A percentile compares a stretch with the other conserved stretches of the same genome.
phyloP scores from a whole-genome alignment of 306 rosid species.

The Lagenaria siceraria region DNA sequence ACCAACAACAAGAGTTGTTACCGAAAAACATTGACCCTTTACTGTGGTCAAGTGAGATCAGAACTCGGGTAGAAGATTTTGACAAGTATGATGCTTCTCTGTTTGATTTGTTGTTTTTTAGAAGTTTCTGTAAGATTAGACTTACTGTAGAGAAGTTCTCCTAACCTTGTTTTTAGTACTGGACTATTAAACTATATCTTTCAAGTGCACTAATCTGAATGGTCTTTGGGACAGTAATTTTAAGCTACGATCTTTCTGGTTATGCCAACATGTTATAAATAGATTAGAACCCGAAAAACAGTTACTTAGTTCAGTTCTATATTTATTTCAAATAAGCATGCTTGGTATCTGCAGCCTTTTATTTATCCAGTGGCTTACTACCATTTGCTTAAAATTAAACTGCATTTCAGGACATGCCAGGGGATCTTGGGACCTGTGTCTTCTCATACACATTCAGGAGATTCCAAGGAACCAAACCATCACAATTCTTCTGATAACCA shows the following conservation, averaged over 20 bases:
- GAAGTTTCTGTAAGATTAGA: neutral
- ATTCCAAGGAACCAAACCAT: constrained; percentile 22
- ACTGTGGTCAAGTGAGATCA: constrained; percentile 52
- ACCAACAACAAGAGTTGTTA: constrained; percentile 47
- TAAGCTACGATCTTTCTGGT: neutral
- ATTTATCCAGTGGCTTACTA: neutral
- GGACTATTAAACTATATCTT: neutral
- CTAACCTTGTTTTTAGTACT: neutral
- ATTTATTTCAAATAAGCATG: neutral
- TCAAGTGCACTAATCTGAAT: neutral
- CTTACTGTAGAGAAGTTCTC: neutral
- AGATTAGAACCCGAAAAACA: neutral
- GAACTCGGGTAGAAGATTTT: constrained; percentile 38
- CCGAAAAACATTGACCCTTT: constrained; percentile 57
- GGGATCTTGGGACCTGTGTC: constrained; percentile 29
- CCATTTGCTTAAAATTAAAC: neutral
- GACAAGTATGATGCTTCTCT: constrained; percentile 34
- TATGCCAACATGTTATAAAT: neutral
- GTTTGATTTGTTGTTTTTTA: neutral
- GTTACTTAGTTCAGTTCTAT: neutral
- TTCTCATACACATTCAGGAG: constrained; percentile 29
- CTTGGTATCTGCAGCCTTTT: neutral
- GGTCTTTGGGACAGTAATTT: neutral
- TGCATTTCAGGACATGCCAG: constrained; percentile 44
- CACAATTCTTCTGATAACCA: constrained; percentile 22